Conservation (phyloP, 192 early-diverging fungal genomes). For the Spinellus fusiger region DNA sequence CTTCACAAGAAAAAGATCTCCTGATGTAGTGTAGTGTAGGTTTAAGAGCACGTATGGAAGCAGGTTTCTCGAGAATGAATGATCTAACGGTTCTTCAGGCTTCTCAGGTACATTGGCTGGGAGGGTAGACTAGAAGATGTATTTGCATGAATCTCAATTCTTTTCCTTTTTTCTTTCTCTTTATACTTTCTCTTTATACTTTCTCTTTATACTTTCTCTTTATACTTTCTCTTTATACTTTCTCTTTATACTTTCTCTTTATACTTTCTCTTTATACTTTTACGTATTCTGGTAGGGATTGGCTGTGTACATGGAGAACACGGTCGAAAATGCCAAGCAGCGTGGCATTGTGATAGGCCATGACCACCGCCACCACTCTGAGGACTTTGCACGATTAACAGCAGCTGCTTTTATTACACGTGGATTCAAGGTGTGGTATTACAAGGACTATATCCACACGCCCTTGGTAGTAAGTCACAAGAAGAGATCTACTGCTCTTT, state of each 20-base stretch:
- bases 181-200: not conserved
- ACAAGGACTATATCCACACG: slow-evolving; percentile 70
- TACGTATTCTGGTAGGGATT: slow-evolving; percentile 46
- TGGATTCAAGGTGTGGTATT: slow-evolving; percentile 78
- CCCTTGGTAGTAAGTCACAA: slow-evolving; percentile 57
- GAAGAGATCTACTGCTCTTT: not conserved
- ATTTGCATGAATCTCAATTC: not conserved
- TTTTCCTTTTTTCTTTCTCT: too few species aligned
- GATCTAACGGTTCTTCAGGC: slow-evolving; percentile 90
- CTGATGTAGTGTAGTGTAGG: slow-evolving; percentile 36
- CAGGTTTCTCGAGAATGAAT: slow-evolving; percentile 92
- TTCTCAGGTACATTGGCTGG: slow-evolving; percentile 58
- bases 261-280: not conserved
- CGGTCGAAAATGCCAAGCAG: slow-evolving; percentile 47
- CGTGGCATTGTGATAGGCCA: slow-evolving; percentile 88
- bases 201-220: not conserved
- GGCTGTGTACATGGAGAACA: slow-evolving; percentile 56
- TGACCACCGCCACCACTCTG: slow-evolving; percentile 90
- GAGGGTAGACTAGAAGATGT: too few species aligned
- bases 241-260: not conserved
- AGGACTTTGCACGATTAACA: slow-evolving; percentile 73
- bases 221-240: not conserved
- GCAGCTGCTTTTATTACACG: slow-evolving; percentile 75
- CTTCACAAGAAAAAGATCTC: not conserved
- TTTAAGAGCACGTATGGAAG: slow-evolving; percentile 87